These are phyloP conservation scores for Thermoascus crustaceus DNA, from an alignment of 2,329 filamentous ascomycete genomes.

Conservation along the genomic window DNA sequence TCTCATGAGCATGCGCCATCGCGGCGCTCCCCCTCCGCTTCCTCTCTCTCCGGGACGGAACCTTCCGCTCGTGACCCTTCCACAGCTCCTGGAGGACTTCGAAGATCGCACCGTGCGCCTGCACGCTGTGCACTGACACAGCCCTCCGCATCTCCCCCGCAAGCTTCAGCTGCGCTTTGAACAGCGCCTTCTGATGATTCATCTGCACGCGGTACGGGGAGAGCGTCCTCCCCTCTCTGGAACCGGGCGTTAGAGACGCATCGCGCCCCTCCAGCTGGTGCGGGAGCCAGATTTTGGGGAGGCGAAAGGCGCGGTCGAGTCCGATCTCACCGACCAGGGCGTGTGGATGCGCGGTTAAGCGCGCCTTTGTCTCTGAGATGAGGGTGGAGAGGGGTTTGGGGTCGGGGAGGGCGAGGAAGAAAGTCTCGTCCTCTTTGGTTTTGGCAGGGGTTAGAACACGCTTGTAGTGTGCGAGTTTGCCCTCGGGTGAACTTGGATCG, in stretches of 20 bases:
- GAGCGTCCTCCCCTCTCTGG: conserved; percentile 50
- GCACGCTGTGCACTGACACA: conserved; percentile 56
- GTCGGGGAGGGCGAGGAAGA: conserved; percentile 45
- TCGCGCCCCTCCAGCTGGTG: conserved; percentile 25
- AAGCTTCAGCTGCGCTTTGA: conserved; percentile 51
- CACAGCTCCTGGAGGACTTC: conserved; percentile 50
- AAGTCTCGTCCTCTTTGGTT: conserved; percentile 36
- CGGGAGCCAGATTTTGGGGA: conserved; percentile 45
- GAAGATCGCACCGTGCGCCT: conserved; percentile 52
- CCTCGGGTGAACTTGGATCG: conserved; percentile 12
- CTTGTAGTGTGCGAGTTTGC: conserved; percentile 45
- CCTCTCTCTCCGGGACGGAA: conserved; percentile 42
- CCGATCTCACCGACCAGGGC: conserved; percentile 57
- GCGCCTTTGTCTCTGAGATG: conserved; percentile 40
- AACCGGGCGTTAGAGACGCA: conserved; percentile 47
- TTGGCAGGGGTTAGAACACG: conserved; percentile 38
- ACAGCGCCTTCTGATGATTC: conserved; percentile 49
- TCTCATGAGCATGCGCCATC: conserved; percentile 22
- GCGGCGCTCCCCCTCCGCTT: conserved; percentile 25
- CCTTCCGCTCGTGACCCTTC: conserved; percentile 47
- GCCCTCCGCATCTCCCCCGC: conserved; percentile 51
- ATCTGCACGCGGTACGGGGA: conserved; percentile 51
- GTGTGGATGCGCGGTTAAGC: conserved; percentile 44
- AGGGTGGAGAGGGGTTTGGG: conserved; percentile 47
- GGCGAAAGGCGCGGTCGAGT: conserved; percentile 53